A percentile compares a stretch with the other conserved stretches of the same genome.
These are phyloP conservation scores for Heliosperma pusillum DNA, from an alignment of 148 eudicot genomes.

Conservation along the genomic window DNA sequence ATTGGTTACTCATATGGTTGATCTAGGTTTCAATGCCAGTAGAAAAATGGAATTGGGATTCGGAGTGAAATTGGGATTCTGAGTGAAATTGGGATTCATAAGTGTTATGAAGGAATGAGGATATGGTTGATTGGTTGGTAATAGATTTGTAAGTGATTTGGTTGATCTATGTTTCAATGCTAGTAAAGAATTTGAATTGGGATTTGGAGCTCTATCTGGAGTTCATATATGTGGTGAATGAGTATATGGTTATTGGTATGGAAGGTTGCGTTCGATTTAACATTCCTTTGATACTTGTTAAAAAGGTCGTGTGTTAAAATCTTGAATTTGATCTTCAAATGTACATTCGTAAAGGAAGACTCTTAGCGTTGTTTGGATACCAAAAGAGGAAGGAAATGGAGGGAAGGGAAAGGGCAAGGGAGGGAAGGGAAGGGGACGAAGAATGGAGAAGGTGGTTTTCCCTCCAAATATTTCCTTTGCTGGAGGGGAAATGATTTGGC, in stretches of 20 bases:
- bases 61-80: not conserved
- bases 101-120: not conserved
- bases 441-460: too few species aligned
- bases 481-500: too few species aligned
- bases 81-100: not conserved
- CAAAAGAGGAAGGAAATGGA: too few species aligned
- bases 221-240: not conserved
- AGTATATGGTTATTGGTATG: not conserved
- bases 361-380: too few species aligned
- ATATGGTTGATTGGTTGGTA: not conserved
- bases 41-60: not conserved
- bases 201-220: not conserved
- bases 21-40: not conserved
- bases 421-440: too few species aligned
- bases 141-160: not conserved
- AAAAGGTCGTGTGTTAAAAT: not conserved
- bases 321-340: not conserved
- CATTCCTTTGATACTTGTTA: too few species aligned
- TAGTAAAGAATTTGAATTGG: not conserved
- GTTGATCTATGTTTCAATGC: not conserved
- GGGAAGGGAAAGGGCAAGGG: too few species aligned
- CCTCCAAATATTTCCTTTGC: too few species aligned
- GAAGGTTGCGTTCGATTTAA: too few species aligned
- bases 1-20: too few species aligned
- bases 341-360: too few species aligned